Percentiles rank a stretch among this genome's conserved stretches.
phyloP scores from a whole-genome alignment of 1,284 basidiomycete species.

The Inonotus obliquus region DNA sequence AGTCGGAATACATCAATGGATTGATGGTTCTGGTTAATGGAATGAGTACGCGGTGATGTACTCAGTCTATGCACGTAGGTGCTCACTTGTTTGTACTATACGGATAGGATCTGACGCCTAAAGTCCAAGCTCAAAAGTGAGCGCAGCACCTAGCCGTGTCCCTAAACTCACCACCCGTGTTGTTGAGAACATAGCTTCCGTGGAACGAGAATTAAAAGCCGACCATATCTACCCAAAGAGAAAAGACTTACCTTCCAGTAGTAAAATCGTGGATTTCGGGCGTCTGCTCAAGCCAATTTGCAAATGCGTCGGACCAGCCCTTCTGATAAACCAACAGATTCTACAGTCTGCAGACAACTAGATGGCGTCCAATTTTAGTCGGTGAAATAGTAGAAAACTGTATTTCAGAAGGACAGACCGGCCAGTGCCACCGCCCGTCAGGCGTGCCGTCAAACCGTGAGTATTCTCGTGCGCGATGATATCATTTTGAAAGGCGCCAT shows the following conservation, averaged over 20 bases:
- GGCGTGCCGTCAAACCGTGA: slow-evolving; percentile 46
- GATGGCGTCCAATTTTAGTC: too few relatives aligned
- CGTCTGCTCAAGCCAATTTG: slow-evolving; percentile 40
- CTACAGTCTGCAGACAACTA: slow-evolving; percentile 45
- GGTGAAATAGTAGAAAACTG: too few relatives aligned
- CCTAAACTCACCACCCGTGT: slow-evolving; percentile 17
- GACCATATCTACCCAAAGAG: not conserved
- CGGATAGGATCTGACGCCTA: slow-evolving; percentile 28
- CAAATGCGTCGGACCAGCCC: slow-evolving; percentile 52
- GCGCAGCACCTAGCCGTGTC: not conserved
- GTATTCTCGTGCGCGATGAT: slow-evolving; percentile 45
- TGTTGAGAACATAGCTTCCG: slow-evolving; percentile 27
- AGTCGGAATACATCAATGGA: slow-evolving; percentile 36
- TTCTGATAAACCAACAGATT: slow-evolving; percentile 49
- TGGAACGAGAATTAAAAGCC: not conserved
- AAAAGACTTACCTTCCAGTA: slow-evolving; percentile 30
- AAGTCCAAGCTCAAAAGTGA: not conserved
- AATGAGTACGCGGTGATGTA: slow-evolving; percentile 23
- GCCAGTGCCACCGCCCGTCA: slow-evolving; percentile 50
- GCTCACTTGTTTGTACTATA: slow-evolving; percentile 34
- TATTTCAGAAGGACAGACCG: not conserved
- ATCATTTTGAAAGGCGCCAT: slow-evolving; percentile 46
- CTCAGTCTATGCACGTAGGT: slow-evolving; percentile 37
- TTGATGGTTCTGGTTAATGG: slow-evolving; percentile 23
- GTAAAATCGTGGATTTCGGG: slow-evolving; percentile 35